Percentiles rank a stretch among this genome's conserved stretches.
Evolutionary conservation across 73 alveolate species (phyloP).

Genomic region (Tetrahymena elliotti): DNA sequence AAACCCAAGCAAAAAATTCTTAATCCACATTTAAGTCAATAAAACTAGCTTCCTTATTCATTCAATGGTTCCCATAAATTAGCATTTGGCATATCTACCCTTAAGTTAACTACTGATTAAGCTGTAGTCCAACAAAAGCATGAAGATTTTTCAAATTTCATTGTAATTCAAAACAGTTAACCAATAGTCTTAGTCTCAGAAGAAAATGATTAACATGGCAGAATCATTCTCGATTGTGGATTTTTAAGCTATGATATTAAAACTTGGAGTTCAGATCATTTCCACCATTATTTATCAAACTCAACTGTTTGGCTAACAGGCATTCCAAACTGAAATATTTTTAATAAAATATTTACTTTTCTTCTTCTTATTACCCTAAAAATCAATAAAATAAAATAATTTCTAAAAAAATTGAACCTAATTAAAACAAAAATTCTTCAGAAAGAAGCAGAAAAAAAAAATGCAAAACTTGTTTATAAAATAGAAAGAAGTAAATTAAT

Average conservation of each 20-base stretch:
- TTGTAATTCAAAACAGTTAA: neutral
- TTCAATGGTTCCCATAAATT: neutral
- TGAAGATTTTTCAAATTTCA: neutral
- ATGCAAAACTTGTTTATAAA: neutral
- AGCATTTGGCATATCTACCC: neutral
- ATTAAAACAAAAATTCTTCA: neutral
- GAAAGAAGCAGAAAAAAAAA: neutral
- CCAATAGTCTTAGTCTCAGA: neutral
- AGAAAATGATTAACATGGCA: neutral
- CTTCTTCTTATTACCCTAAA: neutral
- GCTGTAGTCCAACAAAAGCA: neutral
- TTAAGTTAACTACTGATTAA: neutral
- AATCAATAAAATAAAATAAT: neutral
- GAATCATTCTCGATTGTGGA: neutral
- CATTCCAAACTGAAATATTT: neutral
- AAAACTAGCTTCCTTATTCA: neutral
- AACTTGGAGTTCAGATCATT: neutral
- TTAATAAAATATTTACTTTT: neutral
- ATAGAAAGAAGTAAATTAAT: neutral
- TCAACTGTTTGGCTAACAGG: neutral
- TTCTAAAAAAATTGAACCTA: neutral
- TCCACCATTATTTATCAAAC: neutral
- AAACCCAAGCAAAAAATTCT: neutral
- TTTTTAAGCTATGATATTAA: neutral
- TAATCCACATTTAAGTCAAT: neutral